Evolutionary conservation across 768 basidiomycete species (phyloP).

Genomic region (Nidularia pulvinata): DNA sequence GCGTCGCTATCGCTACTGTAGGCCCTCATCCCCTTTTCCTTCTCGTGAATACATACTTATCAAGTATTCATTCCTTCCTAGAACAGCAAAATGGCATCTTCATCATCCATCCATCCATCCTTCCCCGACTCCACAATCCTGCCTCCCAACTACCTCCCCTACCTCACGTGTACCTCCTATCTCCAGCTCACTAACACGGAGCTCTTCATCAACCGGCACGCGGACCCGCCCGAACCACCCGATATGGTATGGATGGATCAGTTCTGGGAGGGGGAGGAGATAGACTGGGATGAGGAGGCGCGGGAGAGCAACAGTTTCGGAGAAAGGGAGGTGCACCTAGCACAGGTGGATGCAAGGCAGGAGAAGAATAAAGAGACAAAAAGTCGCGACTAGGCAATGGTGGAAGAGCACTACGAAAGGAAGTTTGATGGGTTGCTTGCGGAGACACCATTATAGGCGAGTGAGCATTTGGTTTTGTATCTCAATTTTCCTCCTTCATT

Average conservation of each 20-base stretch:
- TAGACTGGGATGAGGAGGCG: neutral
- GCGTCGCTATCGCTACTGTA: constrained; percentile 50
- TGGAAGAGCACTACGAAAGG: neutral
- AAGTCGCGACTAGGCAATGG: neutral
- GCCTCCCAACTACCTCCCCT: no score
- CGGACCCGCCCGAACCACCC: neutral
- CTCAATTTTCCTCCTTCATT: neutral
- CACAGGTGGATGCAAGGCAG: neutral
- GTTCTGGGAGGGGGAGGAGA: neutral
- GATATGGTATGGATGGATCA: neutral
- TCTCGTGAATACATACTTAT: constrained; percentile 5
- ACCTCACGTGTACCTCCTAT: constrained; percentile 46
- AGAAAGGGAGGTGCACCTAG: neutral
- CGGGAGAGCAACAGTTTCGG: neutral
- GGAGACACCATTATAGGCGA: neutral
- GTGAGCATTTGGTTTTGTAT: neutral
- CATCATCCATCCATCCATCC: constrained; percentile 21
- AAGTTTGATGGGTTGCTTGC: neutral
- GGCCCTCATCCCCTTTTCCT: constrained; percentile 5
- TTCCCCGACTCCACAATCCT: neutral
- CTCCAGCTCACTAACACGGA: constrained; percentile 57
- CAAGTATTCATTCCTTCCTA: constrained; percentile 5
- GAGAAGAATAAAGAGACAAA: neutral
- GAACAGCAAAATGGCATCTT: constrained; percentile 25
- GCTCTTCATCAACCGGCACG: constrained; percentile 47